These are phyloP conservation scores for Salpingoeca rosetta DNA, from an alignment of 78 protist species.

Conservation along the genomic window DNA sequence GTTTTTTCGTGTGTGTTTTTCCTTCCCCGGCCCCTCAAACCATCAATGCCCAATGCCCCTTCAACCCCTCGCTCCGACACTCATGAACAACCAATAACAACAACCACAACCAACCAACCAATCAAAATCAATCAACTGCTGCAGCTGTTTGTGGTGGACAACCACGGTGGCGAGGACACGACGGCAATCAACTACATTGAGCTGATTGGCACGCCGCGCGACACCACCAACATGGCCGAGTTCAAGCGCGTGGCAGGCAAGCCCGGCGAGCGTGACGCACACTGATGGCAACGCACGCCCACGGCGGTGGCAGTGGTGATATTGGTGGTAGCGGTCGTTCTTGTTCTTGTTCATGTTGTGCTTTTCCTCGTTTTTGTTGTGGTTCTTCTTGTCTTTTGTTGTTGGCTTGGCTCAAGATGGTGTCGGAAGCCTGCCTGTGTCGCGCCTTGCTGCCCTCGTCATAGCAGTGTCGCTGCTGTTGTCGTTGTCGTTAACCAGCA, in stretches of 20 bases:
- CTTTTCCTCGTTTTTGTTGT: not conserved
- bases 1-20: not conserved
- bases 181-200: conserved; percentile 7
- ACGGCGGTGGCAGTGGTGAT: too few species aligned
- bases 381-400: not conserved
- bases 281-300: too few species aligned
- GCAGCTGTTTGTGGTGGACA: conserved; percentile 14
- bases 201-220: conserved; percentile 7
- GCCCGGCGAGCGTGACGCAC: not conserved
- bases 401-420: too few species aligned
- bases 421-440: not conserved
- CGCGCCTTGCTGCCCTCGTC: not conserved
- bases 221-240: conserved; percentile 12
- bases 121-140: too few species aligned
- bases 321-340: too few species aligned
- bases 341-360: not conserved
- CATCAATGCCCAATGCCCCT: too few species aligned
- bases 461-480: not conserved
- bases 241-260: conserved; percentile 10
- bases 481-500: not conserved
- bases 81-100: too few species aligned
- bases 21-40: too few species aligned
- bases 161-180: conserved; percentile 17
- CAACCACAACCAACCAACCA: too few species aligned
- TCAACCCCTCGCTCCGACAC: too few species aligned